Percentiles rank a stretch among this genome's conserved stretches.
Conservation (phyloP, 2,329 filamentous ascomycete species). For the Zymoseptoria passerinii region DNA sequence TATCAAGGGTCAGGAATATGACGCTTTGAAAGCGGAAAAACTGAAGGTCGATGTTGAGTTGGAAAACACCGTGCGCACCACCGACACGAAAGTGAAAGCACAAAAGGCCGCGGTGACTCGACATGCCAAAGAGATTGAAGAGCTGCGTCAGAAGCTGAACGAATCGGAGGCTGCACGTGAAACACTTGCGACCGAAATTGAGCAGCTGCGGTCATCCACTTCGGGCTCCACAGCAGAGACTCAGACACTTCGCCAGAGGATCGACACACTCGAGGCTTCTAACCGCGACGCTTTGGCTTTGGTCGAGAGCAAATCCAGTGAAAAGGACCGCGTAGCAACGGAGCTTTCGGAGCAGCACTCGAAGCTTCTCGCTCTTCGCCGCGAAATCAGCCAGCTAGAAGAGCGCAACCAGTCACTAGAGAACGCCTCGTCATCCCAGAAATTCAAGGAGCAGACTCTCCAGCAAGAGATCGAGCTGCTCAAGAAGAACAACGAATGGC, state of each 20-base stretch:
- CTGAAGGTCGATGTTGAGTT: constrained; percentile 84
- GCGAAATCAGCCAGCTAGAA: constrained; percentile 72
- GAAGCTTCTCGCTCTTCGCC: constrained; percentile 74
- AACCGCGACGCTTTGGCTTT: constrained; percentile 85
- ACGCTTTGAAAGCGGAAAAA: constrained; percentile 78
- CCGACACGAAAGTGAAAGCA: constrained; percentile 72
- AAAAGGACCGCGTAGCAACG: constrained; percentile 75
- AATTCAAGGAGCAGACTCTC: constrained; percentile 82
- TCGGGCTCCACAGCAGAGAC: constrained; percentile 65
- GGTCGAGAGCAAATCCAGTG: constrained; percentile 79
- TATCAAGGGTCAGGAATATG: constrained; percentile 71
- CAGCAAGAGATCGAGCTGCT: constrained; percentile 85
- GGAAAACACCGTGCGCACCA: constrained; percentile 76
- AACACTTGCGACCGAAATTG: constrained; percentile 71
- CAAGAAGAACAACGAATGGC: constrained; percentile 87
- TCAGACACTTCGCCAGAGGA: constrained; percentile 69
- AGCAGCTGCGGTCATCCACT: constrained; percentile 65
- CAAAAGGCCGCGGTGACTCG: constrained; percentile 77
- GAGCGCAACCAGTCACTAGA: constrained; percentile 76
- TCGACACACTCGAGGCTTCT: constrained; percentile 78
- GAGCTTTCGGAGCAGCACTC: constrained; percentile 85
- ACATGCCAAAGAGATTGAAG: constrained; percentile 72
- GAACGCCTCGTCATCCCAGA: constrained; percentile 69
- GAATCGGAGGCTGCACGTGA: constrained; percentile 72
- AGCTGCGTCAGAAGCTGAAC: constrained; percentile 70